A percentile compares a stretch with the other conserved stretches of the same genome.
Conservation (phyloP, 768 basidiomycete genomes). For the Chiua virens region DNA sequence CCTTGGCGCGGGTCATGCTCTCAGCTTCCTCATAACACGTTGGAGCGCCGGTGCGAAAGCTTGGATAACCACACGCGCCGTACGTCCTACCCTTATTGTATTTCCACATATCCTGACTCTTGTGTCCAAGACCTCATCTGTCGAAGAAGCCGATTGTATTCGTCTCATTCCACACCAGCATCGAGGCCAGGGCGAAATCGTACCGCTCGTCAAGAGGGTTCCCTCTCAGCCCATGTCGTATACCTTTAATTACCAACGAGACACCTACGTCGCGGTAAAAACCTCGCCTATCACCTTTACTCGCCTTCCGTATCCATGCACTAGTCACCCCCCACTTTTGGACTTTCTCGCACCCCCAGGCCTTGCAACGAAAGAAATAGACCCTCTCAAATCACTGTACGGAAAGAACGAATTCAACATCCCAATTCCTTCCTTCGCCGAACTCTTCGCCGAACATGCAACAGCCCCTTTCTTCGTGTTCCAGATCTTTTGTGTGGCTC, state of each 20-base stretch:
- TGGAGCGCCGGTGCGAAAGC: constrained; percentile 85
- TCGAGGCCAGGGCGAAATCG: constrained; percentile 89
- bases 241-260: constrained; percentile 92
- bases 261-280: constrained; percentile 80
- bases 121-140: constrained; percentile 48
- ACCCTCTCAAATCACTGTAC: constrained; percentile 62
- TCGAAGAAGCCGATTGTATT: constrained; percentile 77
- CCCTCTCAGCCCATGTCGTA: constrained; percentile 60
- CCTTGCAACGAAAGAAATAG: constrained; percentile 48
- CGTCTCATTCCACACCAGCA: constrained; percentile 78
- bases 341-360: constrained; percentile 63
- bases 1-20: constrained; percentile 83
- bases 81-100: constrained; percentile 27
- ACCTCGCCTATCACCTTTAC: constrained; percentile 61
- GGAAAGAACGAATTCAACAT: constrained; percentile 97
- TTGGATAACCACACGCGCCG: constrained; percentile 77
- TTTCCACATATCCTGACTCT: not conserved
- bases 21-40: constrained; percentile 87
- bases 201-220: constrained; percentile 65
- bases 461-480: constrained; percentile 99
- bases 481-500: constrained; percentile 94
- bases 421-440: constrained; percentile 90
- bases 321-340: constrained; percentile 63
- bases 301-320: constrained; percentile 86
- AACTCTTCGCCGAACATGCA: constrained; percentile 93